phyloP scores from a whole-genome alignment of 2,329 filamentous ascomycete species.

The Emergomyces orientalis region DNA sequence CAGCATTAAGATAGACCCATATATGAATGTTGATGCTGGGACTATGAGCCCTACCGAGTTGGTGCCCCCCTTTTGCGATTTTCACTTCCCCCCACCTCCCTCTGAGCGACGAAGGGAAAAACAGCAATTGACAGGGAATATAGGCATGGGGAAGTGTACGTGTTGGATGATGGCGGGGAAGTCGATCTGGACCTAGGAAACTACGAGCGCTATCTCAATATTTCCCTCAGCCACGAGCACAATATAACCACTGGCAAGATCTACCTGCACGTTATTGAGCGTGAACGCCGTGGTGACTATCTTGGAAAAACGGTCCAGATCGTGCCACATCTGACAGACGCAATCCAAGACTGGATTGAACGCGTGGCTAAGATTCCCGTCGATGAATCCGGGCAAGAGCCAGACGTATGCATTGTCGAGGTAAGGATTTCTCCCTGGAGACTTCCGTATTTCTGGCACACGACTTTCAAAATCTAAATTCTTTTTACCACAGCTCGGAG shows the following conservation, averaged over 20 bases:
- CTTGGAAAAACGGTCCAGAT: slow-evolving; percentile 84
- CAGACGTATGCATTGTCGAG: slow-evolving; percentile 86
- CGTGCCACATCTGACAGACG: slow-evolving; percentile 65
- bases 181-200: slow-evolving; percentile 67
- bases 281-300: slow-evolving; percentile 64
- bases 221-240: slow-evolving; percentile 73
- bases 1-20: slow-evolving; percentile 62
- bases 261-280: slow-evolving; percentile 78
- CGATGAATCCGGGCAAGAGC: slow-evolving; percentile 70
- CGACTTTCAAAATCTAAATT: slow-evolving; percentile 45
- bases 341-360: slow-evolving; percentile 85
- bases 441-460: neutral
- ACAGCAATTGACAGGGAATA: neutral
- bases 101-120: neutral
- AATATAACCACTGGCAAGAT: slow-evolving; percentile 98
- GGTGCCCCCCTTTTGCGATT: slow-evolving; percentile 16
- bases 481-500: slow-evolving; percentile 41
- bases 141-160: slow-evolving; percentile 82
- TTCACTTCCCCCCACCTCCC: slow-evolving; percentile 1
- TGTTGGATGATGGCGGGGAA: slow-evolving; percentile 73
- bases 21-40: slow-evolving; percentile 68
- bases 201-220: slow-evolving; percentile 72
- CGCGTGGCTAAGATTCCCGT: slow-evolving; percentile 76
- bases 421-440: slow-evolving; percentile 25
- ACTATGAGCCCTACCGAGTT: slow-evolving; percentile 60